A percentile compares a stretch with the other conserved stretches of the same genome.
Evolutionary conservation across 177 flowering plant species (phyloP).

Genomic region (Vitis hybrid): DNA sequence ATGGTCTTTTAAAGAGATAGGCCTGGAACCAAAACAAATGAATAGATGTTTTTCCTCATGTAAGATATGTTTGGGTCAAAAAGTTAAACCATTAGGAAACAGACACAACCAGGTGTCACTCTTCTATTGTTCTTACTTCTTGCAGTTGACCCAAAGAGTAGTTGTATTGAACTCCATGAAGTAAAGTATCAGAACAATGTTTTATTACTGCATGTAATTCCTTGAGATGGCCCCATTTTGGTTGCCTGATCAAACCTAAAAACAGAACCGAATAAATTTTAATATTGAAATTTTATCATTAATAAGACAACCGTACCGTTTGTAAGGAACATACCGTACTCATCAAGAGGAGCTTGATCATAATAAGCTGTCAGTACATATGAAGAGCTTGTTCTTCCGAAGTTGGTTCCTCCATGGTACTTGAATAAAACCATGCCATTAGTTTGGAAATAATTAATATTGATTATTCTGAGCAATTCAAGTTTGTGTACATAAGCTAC

Average conservation of each 20-base stretch:
- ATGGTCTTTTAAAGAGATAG: constrained; percentile 35
- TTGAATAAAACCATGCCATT: constrained; percentile 18
- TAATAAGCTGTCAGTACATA: constrained; percentile 68
- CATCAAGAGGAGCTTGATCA: constrained; percentile 91
- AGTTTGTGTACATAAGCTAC: background rate
- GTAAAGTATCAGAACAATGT: constrained; percentile 40
- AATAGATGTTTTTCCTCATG: background rate
- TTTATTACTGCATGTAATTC: constrained; percentile 75
- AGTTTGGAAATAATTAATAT: background rate
- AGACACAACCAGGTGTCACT: no score
- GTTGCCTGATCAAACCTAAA: constrained; percentile 67
- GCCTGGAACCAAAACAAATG: constrained; percentile 43
- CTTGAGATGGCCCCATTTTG: constrained; percentile 80
- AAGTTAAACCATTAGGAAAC: no score
- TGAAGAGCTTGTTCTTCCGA: constrained; percentile 67
- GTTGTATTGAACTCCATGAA: constrained; percentile 35
- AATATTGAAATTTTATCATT: background rate
- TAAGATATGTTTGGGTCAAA: background rate
- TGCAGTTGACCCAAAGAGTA: constrained; percentile 39
- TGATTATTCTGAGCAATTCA: background rate
- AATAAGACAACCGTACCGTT: background rate
- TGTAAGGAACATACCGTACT: constrained; percentile 58
- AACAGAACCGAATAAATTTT: background rate
- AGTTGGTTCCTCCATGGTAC: constrained; percentile 99
- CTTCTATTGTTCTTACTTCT: constrained; percentile 30